Evolutionary conservation across 192 early-diverging fungal species (phyloP), one percentile per base, ranked within the genome.

Genomic region (Entrophospora sp.): DNA sequence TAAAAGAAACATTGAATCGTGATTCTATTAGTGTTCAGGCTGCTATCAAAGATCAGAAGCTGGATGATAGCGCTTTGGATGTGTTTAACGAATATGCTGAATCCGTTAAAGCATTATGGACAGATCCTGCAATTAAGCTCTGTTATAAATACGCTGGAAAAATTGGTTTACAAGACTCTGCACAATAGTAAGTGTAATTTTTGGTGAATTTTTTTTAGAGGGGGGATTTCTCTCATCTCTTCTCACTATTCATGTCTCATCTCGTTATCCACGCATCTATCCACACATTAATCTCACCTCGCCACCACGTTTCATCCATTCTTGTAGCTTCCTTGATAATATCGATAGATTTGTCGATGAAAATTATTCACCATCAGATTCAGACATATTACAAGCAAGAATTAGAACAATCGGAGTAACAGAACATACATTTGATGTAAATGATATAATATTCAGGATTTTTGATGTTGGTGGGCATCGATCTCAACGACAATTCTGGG

Each of bases 361-460:
- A 36, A 68, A 75, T 12, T 89, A 83, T 65, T 24, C 71, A 8
- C 88, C 87, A 9, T 81, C 79, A 28, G 82, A 85, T 51, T 72
- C 79, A 25, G 88, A 90, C 69, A 88, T 90, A 35, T 67, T 90
- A 14, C 74, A 77, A 51, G 76, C 84, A 13, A 75, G 88, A 59
- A 78, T 87, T 18, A 84, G 82, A 72, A 90, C 88, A 14, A 72
- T 84, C 16, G 81, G 79, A 20, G 85, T 90, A 25, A 81, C 83
- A 8, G 88, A 90, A 68, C 83, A 78, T 35, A 64, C 75, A 48
- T 85, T 89, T 51, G 70, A 79, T 51, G 83, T 90, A 38, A 76
- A 86, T 37, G 73, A 70, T 8, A 73, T 82, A 14, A 76, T 72
- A 36, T 78, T 72, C 67, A 72, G 73, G 76, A 18, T 6, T n/a